Evolutionary conservation across 805 yeast genomes (phyloP).

Genomic region (Torulaspora microellipsoides): DNA sequence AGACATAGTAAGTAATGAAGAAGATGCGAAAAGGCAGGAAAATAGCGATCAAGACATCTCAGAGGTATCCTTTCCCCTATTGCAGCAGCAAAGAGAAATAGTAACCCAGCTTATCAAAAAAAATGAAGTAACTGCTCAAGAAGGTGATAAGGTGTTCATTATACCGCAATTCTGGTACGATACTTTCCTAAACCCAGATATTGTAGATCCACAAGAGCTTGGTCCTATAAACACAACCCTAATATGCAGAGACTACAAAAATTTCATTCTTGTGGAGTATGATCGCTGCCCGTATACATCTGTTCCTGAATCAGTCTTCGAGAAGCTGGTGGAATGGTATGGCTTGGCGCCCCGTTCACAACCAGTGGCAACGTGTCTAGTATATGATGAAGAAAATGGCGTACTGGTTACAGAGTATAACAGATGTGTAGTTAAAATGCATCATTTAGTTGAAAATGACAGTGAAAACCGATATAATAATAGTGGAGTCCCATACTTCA

Average conservation of each 20-base stretch:
- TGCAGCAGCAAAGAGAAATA: slow-evolving; percentile 21
- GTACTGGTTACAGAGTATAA: slow-evolving; percentile 35
- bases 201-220: slow-evolving; percentile 30
- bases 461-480: slow-evolving; percentile 11
- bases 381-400: slow-evolving; percentile 26
- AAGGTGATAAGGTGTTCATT: slow-evolving; percentile 48
- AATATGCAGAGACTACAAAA: slow-evolving; percentile 44
- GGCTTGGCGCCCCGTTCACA: slow-evolving; percentile 41
- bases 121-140: slow-evolving; percentile 24
- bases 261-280: slow-evolving; percentile 37
- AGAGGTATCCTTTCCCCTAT: slow-evolving; percentile 2
- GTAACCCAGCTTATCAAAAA: slow-evolving; percentile 15
- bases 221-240: slow-evolving; percentile 46
- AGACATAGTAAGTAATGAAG: too few relatives aligned
- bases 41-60: too few relatives aligned
- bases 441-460: slow-evolving; percentile 27
- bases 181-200: slow-evolving; percentile 36
- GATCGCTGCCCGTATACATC: slow-evolving; percentile 30
- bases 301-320: slow-evolving; percentile 44
- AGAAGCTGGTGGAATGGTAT: slow-evolving; percentile 48
- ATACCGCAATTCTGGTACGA: slow-evolving; percentile 46
- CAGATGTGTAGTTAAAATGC: slow-evolving; percentile 36
- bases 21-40: too few relatives aligned
- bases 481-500: slow-evolving; percentile 26
- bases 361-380: slow-evolving; percentile 37